Percentiles rank a stretch among this genome's conserved stretches.
These are phyloP conservation scores for Podospora pseudocomata DNA, from an alignment of 495 filamentous ascomycete genomes.

Conservation along the genomic window DNA sequence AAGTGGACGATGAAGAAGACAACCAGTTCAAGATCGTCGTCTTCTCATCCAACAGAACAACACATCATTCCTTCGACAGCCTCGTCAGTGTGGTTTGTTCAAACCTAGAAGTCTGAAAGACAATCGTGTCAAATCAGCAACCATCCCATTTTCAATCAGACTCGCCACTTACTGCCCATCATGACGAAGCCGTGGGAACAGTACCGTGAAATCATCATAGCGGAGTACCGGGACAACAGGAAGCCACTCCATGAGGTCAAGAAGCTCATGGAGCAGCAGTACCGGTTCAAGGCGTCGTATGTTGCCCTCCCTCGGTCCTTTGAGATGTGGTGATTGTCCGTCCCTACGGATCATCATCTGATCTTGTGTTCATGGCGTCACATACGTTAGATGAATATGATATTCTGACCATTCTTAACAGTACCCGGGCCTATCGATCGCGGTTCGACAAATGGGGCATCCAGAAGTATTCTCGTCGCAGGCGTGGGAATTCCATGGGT, in stretches of 20 bases:
- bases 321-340: not conserved
- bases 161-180: slow-evolving; percentile 9
- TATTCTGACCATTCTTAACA: slow-evolving; percentile 9
- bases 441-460: slow-evolving; percentile 45
- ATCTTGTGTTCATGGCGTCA: no score
- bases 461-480: slow-evolving; percentile 43
- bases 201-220: slow-evolving; percentile 36
- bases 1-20: not conserved
- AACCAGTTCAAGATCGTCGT: not conserved
- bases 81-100: not conserved
- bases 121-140: not conserved
- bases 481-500: slow-evolving; percentile 21
- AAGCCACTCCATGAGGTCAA: slow-evolving; percentile 41
- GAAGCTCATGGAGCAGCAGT: slow-evolving; percentile 39
- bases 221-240: slow-evolving; percentile 40
- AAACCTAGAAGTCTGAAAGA: not conserved
- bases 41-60: not conserved
- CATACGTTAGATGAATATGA: no score
- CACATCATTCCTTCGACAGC: not conserved
- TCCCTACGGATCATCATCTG: no score
- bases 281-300: slow-evolving; percentile 47
- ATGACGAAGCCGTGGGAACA: slow-evolving; percentile 47
- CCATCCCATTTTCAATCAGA: not conserved
- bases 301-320: slow-evolving; percentile 15
- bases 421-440: slow-evolving; percentile 42